Evolutionary conservation across 2,329 filamentous ascomycete genomes (phyloP).

Genomic region (Chalaropsis thielavioides): DNA sequence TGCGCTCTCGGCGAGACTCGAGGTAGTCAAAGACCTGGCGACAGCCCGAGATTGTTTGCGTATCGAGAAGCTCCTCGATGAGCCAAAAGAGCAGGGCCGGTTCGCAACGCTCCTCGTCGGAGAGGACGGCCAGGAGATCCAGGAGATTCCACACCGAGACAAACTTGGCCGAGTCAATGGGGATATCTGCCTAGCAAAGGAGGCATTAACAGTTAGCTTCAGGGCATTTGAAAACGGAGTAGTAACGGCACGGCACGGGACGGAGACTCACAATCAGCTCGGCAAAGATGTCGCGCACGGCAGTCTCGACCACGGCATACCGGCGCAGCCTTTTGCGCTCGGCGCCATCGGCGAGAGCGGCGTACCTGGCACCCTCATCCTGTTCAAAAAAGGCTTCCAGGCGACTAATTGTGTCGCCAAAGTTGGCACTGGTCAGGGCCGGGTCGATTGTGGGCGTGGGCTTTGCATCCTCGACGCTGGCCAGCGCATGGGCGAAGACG

Average conservation of each 20-base stretch:
- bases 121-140: slow-evolving; percentile 78
- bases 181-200: slow-evolving; percentile 42
- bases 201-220: slow-evolving; percentile 23
- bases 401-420: slow-evolving; percentile 35
- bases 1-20: slow-evolving; percentile 78
- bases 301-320: slow-evolving; percentile 66
- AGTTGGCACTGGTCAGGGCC: slow-evolving; percentile 55
- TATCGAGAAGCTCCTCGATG: slow-evolving; percentile 88
- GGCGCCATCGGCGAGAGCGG: slow-evolving; percentile 22
- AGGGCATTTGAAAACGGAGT: no score
- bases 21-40: slow-evolving; percentile 87
- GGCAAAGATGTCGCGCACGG: slow-evolving; percentile 68
- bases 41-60: slow-evolving; percentile 85
- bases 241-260: slow-evolving; percentile 20
- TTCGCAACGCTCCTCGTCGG: slow-evolving; percentile 65
- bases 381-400: slow-evolving; percentile 30
- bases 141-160: slow-evolving; percentile 84
- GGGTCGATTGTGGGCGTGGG: slow-evolving; percentile 52
- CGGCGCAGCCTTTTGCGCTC: slow-evolving; percentile 33
- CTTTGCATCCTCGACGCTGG: slow-evolving; percentile 45
- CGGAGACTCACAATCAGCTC: slow-evolving; percentile 51
- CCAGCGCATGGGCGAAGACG: slow-evolving; percentile 43
- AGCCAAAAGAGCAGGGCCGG: slow-evolving; percentile 76
- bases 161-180: slow-evolving; percentile 65
- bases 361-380: slow-evolving; percentile 21